A percentile compares a stretch with the other conserved stretches of the same genome.
These are phyloP conservation scores for Simplicillium aogashimaense DNA, from an alignment of 2,329 filamentous ascomycete genomes.

Conservation along the genomic window DNA sequence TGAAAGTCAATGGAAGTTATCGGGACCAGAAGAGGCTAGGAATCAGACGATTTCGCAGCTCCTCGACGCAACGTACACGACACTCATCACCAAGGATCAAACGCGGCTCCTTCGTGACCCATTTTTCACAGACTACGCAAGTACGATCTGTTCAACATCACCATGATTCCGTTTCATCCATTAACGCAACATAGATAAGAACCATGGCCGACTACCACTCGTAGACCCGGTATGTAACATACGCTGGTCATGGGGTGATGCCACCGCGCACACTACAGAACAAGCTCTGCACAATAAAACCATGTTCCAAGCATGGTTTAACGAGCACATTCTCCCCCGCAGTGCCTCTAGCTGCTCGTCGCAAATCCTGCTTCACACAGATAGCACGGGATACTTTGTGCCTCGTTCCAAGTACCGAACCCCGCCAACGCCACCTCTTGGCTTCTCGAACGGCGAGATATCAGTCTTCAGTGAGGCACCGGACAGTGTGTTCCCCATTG, in stretches of 20 bases:
- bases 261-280: conserved; percentile 14
- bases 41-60: conserved; percentile 12
- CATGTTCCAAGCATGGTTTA: conserved; percentile 32
- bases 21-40: conserved; percentile 11
- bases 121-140: conserved; percentile 28
- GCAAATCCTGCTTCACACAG: conserved; percentile 38
- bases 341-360: conserved; percentile 30
- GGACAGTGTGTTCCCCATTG: conserved; percentile 27
- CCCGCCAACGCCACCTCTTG: conserved; percentile 30
- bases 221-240: conserved; percentile 23
- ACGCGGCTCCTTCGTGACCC: conserved; percentile 23
- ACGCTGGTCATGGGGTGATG: conserved; percentile 25
- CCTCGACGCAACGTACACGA: conserved; percentile 22
- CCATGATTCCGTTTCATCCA: background rate
- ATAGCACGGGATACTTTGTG: conserved; percentile 8
- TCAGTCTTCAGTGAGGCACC: conserved; percentile 22
- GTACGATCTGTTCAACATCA: conserved; percentile 5
- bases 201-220: conserved; percentile 24
- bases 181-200: conserved; percentile 11
- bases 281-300: conserved; percentile 38
- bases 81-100: conserved; percentile 26
- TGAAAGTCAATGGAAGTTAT: conserved; percentile 14
- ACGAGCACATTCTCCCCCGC: conserved; percentile 29
- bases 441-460: conserved; percentile 26
- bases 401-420: conserved; percentile 23